Evolutionary conservation across 225 moss, liverwort and hornwort species (phyloP).

Genomic region (Bryoerythrophyllum caledonicum): DNA sequence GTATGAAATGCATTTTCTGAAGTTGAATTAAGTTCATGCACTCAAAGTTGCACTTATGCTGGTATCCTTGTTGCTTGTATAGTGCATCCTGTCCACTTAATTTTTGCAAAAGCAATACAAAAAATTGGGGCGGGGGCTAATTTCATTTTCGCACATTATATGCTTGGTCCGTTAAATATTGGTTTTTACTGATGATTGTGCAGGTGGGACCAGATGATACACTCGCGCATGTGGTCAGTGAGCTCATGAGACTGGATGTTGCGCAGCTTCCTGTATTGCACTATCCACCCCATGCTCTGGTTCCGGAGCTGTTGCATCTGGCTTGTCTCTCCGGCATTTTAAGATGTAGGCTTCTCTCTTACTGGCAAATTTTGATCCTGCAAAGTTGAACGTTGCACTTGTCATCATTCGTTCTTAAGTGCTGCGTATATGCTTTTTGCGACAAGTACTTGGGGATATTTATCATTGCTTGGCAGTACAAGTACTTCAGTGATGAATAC

Average conservation of each 20-base stretch:
- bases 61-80: conserved; percentile 2
- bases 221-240: conserved; percentile 82
- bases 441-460: neutral
- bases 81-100: neutral
- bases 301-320: conserved; percentile 95
- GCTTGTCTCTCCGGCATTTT: conserved; percentile 94
- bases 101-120: neutral
- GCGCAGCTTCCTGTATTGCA: conserved; percentile 93
- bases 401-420: neutral
- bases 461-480: neutral
- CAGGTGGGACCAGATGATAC: conserved; percentile 99
- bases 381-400: neutral
- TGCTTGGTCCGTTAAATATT: conserved; percentile 19
- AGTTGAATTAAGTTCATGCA: neutral
- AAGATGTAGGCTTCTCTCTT: conserved; percentile 60
- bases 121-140: neutral
- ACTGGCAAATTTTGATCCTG: conserved; percentile 1
- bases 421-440: neutral
- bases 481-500: neutral
- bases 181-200: conserved; percentile 27
- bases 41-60: neutral
- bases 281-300: conserved; percentile 75
- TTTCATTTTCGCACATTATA: conserved; percentile 3
- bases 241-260: conserved; percentile 81
- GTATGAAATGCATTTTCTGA: neutral